Conservation (phyloP, 2,329 filamentous ascomycete genomes). For the Fusarium duplospermum region DNA sequence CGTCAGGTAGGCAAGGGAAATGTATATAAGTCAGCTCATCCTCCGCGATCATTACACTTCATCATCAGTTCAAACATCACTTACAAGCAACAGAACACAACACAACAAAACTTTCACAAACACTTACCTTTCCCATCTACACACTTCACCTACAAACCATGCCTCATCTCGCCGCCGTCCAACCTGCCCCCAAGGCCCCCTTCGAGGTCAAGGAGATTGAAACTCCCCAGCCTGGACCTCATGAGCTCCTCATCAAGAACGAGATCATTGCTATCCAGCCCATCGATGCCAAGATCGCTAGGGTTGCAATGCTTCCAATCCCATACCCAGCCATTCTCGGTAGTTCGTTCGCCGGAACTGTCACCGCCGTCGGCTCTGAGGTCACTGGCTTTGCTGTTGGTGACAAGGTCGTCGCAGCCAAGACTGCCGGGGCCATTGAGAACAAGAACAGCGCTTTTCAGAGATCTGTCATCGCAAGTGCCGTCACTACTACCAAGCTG, state of each 20-base stretch:
- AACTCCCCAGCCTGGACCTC: conserved; percentile 28
- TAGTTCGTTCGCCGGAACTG: conserved; percentile 29
- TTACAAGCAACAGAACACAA: neutral
- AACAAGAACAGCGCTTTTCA: conserved; percentile 35
- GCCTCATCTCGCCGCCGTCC: conserved; percentile 30
- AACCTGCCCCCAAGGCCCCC: conserved; percentile 28
- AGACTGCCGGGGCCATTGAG: conserved; percentile 27
- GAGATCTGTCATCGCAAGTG: conserved; percentile 15
- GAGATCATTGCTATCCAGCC: conserved; percentile 33
- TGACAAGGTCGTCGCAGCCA: conserved; percentile 30
- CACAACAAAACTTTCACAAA: neutral
- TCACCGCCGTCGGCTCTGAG: conserved; percentile 12
- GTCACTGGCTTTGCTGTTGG: conserved; percentile 25
- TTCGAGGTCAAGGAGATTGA: conserved; percentile 24
- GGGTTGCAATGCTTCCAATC: conserved; percentile 32
- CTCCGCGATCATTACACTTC: neutral
- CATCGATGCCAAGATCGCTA: conserved; percentile 35
- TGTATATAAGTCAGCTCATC: neutral
- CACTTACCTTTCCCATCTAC: neutral
- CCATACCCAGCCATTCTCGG: conserved; percentile 29
- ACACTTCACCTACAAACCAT: neutral
- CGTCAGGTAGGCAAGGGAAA: neutral
- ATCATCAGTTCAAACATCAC: neutral
- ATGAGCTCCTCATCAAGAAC: conserved; percentile 35
- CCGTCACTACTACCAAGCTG: conserved; percentile 24